phyloP scores from a whole-genome alignment of 106 monocot genomes.

The Alisma plantagoaquatica region DNA sequence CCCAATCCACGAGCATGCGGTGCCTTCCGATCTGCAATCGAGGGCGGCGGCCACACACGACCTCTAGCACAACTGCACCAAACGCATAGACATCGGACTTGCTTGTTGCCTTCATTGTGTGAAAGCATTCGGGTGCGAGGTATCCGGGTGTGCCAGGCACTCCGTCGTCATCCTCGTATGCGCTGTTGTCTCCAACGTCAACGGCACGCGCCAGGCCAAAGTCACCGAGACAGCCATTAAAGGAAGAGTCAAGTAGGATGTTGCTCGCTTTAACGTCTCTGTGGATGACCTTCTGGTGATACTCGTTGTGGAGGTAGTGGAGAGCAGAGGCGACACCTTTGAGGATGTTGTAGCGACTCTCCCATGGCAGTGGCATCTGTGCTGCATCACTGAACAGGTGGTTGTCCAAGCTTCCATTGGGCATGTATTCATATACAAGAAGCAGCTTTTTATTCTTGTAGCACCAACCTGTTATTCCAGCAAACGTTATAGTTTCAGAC shows the following conservation, averaged over 20 bases:
- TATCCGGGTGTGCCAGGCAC: constrained; percentile 67
- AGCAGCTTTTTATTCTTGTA: constrained; percentile 48
- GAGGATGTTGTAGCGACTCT: constrained; percentile 40
- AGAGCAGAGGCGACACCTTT: constrained; percentile 59
- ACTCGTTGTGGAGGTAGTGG: constrained; percentile 86
- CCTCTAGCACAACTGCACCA: constrained; percentile 70
- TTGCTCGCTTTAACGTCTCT: constrained; percentile 83
- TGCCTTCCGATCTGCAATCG: constrained; percentile 17
- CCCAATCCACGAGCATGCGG: constrained; percentile 41
- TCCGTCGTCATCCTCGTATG: constrained; percentile 38
- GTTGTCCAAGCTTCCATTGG: constrained; percentile 78
- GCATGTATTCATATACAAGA: constrained; percentile 87
- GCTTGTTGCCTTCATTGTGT: constrained; percentile 65
- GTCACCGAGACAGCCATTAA: constrained; percentile 76
- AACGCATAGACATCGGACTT: constrained; percentile 85
- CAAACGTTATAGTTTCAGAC: too few species aligned
- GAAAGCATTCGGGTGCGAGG: constrained; percentile 86
- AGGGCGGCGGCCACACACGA: constrained; percentile 58
- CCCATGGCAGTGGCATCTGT: constrained; percentile 32
- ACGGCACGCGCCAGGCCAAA: constrained; percentile 83
- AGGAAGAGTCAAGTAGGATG: constrained; percentile 55
- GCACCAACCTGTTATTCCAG: constrained; percentile 94
- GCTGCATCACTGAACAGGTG: constrained; percentile 38
- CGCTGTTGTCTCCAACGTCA: constrained; percentile 56
- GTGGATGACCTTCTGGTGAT: constrained; percentile 65